Base-by-base conservation (phyloP, 495 filamentous ascomycete species). In the Aspergillus steynii region DNA sequence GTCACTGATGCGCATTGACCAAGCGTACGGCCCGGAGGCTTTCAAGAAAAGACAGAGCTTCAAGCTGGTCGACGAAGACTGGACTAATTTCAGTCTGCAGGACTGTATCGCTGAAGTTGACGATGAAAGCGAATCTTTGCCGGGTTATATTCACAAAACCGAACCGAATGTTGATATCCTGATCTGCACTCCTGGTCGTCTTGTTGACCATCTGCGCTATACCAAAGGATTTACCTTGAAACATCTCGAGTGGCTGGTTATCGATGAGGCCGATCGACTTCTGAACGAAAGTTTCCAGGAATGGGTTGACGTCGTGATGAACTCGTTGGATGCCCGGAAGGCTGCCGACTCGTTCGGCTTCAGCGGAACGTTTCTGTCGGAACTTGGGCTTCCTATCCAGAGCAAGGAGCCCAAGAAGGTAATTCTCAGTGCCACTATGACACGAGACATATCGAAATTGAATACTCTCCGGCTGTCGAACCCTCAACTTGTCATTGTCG, bases 221-320 rank as follows among this genome's bases (percentile, higher is more conserved):
- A 97, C 95, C 3, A 84, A 85, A 10, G 90, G 94, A 2, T 96
- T 96, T 67, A 85, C 80, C 3, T 78, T 93, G 53, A 80, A 87
- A 37, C 82, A 88, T 73, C 80, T 95, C 5, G 83, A 88, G 63
- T 98, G 92, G 92, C 80, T 94, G 25, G 85, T 96, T 25, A 90
- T 98, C 32, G 95, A 99, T 68, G 95, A 99, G 76, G 95, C 93
- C 0, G 95, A 98, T 73, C 86, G 93, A 63, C 77, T 98, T 6
- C 86, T 98, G 3, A 90, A 92, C 25, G 90, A 97, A 70, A 92
- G 88, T 63, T 98, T 93, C 70, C 93, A 97, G 68, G 88, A 95
- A 66, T 98, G 93, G 92, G 80, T 96, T 5, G 85, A 88, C 54
- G 73, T 87, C 2, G 85, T 96, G 4, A 86, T 92, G 68, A 80